Percentiles rank a stretch among this genome's conserved stretches.
Evolutionary conservation across 768 basidiomycete genomes (phyloP).

Genomic region (Pisolithus sp.): DNA sequence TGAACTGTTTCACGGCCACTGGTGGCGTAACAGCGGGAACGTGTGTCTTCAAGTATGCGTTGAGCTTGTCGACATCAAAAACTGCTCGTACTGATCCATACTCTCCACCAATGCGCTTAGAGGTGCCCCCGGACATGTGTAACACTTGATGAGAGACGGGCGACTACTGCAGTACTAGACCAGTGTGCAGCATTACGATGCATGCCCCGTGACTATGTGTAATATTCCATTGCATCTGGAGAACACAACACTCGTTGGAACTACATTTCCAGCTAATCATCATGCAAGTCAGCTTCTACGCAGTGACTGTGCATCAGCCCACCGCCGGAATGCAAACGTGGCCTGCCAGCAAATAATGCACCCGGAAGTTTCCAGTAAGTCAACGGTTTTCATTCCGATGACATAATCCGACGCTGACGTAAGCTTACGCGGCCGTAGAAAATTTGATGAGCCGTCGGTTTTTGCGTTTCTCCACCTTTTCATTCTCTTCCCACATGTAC

Average conservation of each 20-base stretch:
- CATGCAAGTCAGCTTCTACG: no score
- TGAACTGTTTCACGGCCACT: slow-evolving; percentile 86
- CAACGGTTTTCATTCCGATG: not conserved
- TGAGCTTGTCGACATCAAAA: slow-evolving; percentile 60
- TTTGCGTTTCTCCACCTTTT: slow-evolving; percentile 27
- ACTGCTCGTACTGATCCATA: slow-evolving; percentile 66
- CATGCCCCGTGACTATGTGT: no score
- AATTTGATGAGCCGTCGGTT: slow-evolving; percentile 37
- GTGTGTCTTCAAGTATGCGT: slow-evolving; percentile 54
- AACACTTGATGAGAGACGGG: not conserved
- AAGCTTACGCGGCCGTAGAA: slow-evolving; percentile 32
- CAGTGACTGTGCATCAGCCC: no score
- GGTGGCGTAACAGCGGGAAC: slow-evolving; percentile 55
- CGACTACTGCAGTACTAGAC: no score
- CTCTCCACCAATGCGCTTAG: slow-evolving; percentile 62
- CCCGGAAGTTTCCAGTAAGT: slow-evolving; percentile 11
- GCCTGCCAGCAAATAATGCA: not conserved
- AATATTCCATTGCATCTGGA: no score
- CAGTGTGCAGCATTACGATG: no score
- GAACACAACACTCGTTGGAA: no score
- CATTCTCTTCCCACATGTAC: slow-evolving; percentile 59
- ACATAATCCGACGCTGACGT: slow-evolving; percentile 16
- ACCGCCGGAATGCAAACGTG: no score
- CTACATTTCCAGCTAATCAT: no score
- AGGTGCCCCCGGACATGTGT: slow-evolving; percentile 15